phyloP scores from a whole-genome alignment of 345 rosid species.

The Isatis tinctoria region DNA sequence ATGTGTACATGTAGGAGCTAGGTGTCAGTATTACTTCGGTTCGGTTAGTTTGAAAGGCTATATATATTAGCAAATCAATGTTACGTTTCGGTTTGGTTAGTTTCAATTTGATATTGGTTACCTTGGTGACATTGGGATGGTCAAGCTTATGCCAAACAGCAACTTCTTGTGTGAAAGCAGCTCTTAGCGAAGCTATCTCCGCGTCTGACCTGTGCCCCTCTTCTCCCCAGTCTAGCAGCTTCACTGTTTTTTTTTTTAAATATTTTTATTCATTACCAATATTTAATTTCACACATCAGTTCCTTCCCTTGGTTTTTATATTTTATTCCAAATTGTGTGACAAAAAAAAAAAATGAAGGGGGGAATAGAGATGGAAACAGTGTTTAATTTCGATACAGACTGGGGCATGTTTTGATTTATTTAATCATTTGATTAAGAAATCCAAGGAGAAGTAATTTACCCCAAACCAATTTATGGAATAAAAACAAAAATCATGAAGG shows the following conservation, averaged over 20 bases:
- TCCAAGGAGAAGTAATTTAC: neutral
- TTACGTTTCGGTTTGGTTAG: neutral
- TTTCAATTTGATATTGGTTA: constrained; percentile 12
- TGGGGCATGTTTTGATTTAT: neutral
- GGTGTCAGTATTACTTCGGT: neutral
- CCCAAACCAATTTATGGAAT: neutral
- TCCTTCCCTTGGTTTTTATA: neutral
- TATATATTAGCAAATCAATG: neutral
- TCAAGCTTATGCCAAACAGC: constrained; percentile 98
- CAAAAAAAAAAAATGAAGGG: too few relatives aligned
- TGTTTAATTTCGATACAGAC: neutral
- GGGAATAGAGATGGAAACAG: neutral
- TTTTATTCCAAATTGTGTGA: neutral
- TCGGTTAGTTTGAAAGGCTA: neutral
- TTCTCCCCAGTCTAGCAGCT: constrained; percentile 99
- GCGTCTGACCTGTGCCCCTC: constrained; percentile 88
- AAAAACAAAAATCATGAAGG: neutral
- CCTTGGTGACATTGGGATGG: constrained; percentile 96
- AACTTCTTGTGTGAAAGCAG: constrained; percentile 92
- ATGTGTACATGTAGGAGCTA: neutral
- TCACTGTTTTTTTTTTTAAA: constrained; percentile 46
- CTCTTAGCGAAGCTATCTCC: constrained; percentile 85
- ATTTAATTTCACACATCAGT: neutral
- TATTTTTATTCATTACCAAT: neutral
- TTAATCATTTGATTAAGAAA: constrained; percentile 2